A percentile compares a stretch with the other conserved stretches of the same genome.
Conservation (phyloP, 148 eudicot species). For the Cornus florida region DNA sequence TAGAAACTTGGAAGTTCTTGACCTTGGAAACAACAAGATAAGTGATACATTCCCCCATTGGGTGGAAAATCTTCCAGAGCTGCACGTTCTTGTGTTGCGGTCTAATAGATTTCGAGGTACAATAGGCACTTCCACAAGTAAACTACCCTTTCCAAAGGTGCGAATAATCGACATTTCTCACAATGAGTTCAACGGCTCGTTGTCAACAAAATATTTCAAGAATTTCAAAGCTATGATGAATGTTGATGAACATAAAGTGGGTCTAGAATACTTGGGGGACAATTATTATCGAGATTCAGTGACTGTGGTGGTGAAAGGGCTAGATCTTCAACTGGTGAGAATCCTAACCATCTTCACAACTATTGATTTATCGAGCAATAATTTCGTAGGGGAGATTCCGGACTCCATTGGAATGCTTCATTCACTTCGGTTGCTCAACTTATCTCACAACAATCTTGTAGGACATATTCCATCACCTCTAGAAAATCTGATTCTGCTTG, state of each 20-base stretch:
- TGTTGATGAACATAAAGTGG: not conserved
- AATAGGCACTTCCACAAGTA: not conserved
- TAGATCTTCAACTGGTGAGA: not conserved
- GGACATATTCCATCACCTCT: constrained; percentile 30
- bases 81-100: constrained; percentile 15
- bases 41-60: too few species aligned
- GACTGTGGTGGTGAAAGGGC: not conserved
- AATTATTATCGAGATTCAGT: not conserved
- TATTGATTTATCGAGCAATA: constrained; percentile 24
- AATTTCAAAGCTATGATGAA: constrained; percentile 17
- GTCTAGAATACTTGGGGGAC: not conserved
- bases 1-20: constrained; percentile 14
- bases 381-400: constrained; percentile 29
- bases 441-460: constrained; percentile 33
- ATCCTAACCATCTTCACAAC: constrained; percentile 4
- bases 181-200: constrained; percentile 27
- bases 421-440: constrained; percentile 26
- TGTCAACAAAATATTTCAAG: constrained; percentile 19
- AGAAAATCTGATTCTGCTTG: constrained; percentile 11
- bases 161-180: constrained; percentile 31
- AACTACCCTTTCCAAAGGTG: constrained; percentile 12
- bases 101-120: constrained; percentile 13
- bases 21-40: too few species aligned
- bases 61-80: too few species aligned
- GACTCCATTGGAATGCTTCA: constrained; percentile 19